Base-by-base conservation (phyloP, 768 basidiomycete genomes). In the Sporobolomyces pararoseus region DNA sequence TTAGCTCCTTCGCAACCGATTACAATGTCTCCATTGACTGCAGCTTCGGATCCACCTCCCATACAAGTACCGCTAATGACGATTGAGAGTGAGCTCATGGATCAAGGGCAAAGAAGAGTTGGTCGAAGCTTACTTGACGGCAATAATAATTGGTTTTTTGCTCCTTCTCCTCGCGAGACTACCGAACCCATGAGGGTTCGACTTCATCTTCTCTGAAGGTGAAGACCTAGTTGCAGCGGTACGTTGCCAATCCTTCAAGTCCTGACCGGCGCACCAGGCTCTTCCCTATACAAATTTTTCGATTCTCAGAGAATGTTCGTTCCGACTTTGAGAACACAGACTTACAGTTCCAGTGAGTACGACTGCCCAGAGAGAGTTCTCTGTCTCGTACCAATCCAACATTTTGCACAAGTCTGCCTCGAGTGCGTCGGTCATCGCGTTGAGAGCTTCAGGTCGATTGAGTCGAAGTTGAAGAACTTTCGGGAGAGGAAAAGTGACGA, bases 381-480 rank as follows among this genome's bases (percentile, higher is more conserved):
- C 65, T 14, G 61, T 47, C 54, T 77, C 76, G 46, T 64, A 73
- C 76, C 76, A 77, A 55, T 77, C 74, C 32, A 77, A 57, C 16
- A 73, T 63, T 47, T 58, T 55, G 34, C 61, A 44, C 0, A 77
- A 23, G 66, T 74, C 73, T 1, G 7, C 55, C 35, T 75, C 68
- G 13, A 77, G 44, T 34, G 78, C 80, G 10, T 84, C 84, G 0
- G 85, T 85, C 82, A 92, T 84, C 1, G 91, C 89, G 75, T 93
- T 91, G 77, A 89, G 84, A 9, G 83, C 78, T 62, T 82, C 81
- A 0, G 89, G 89, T 10, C 89, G 83, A 79, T 91, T 91, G 70
- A 88, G 77, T 17, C 83, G 82, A 34, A 88, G 72, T 21, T 84
- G 80, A 37, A 86, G 78, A 7, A 84, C 82, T 76, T 87, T 86